phyloP scores from a whole-genome alignment of 1,284 basidiomycete genomes.

The Microbotryum intermedium region DNA sequence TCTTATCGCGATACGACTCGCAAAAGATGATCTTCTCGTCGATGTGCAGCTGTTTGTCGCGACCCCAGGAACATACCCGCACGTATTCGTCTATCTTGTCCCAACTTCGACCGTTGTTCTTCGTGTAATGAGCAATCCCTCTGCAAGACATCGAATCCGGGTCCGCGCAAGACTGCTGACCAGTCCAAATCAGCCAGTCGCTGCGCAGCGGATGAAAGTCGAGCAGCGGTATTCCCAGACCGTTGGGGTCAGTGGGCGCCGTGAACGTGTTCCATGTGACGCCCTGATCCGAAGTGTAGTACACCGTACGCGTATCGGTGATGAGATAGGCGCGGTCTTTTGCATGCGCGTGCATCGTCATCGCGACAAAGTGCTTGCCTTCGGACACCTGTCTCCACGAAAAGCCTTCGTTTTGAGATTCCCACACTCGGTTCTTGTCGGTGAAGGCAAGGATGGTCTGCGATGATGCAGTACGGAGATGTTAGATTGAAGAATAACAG shows the following conservation, averaged over 20 bases:
- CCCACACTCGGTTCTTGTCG: conserved; percentile 70
- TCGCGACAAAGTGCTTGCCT: conserved; percentile 49
- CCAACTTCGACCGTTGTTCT: conserved; percentile 73
- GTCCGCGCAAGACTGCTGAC: conserved; percentile 56
- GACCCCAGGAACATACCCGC: conserved; percentile 82
- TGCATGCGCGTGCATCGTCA: conserved; percentile 75
- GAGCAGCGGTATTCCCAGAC: conserved; percentile 64
- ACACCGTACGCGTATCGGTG: conserved; percentile 57
- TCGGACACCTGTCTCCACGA: conserved; percentile 58
- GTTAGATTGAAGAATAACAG: not conserved
- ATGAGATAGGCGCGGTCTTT: conserved; percentile 81
- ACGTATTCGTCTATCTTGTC: conserved; percentile 73
- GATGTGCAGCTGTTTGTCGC: conserved; percentile 64
- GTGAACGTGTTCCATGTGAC: conserved; percentile 56
- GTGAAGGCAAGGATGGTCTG: conserved; percentile 76
- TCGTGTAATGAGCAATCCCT: conserved; percentile 62
- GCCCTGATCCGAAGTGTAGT: conserved; percentile 73
- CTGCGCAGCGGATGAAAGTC: conserved; percentile 76
- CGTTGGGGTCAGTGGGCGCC: conserved; percentile 66
- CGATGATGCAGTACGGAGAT: conserved; percentile 39
- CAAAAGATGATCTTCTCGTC: conserved; percentile 85
- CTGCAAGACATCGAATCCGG: conserved; percentile 50
- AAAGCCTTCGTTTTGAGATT: conserved; percentile 89
- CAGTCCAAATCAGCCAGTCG: conserved; percentile 85
- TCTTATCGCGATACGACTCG: conserved; percentile 76